phyloP scores from a whole-genome alignment of 345 rosid species.

The Fremontodendron californicum region DNA sequence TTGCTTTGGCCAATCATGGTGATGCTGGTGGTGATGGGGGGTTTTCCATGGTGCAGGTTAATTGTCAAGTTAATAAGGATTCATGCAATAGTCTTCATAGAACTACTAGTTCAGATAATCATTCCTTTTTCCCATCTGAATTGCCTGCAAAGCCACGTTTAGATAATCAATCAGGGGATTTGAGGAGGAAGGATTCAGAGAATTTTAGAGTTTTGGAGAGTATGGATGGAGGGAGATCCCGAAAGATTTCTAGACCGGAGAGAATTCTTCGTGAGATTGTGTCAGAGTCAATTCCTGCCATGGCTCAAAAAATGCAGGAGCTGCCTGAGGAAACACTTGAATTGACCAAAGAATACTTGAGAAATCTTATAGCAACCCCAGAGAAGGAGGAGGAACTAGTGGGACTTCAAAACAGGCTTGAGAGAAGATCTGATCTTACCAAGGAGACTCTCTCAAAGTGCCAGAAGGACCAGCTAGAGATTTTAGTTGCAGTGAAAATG shows the following conservation, averaged over 20 bases:
- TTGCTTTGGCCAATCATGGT: constrained; percentile 47
- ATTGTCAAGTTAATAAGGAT: constrained; percentile 34
- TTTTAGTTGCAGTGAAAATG: constrained; percentile 67
- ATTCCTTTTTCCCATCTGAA: constrained; percentile 91
- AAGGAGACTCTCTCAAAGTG: constrained; percentile 82
- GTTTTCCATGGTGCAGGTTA: constrained; percentile 34
- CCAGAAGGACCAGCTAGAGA: constrained; percentile 69
- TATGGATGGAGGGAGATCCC: constrained; percentile 39
- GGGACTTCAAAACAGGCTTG: constrained; percentile 59
- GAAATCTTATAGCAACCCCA: constrained; percentile 46
- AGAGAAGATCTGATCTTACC: constrained; percentile 78
- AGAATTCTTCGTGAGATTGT: constrained; percentile 67
- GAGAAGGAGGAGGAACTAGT: constrained; percentile 65
- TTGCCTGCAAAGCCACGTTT: constrained; percentile 65
- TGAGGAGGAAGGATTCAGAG: constrained; percentile 50
- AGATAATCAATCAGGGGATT: constrained; percentile 65
- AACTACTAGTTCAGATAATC: constrained; percentile 60
- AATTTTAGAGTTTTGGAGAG: constrained; percentile 54
- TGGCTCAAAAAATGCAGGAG: constrained; percentile 67
- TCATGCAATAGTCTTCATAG: constrained; percentile 44
- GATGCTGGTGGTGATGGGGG: constrained; percentile 33
- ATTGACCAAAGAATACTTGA: constrained; percentile 61
- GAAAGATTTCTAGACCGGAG: constrained; percentile 57
- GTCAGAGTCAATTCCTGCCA: constrained; percentile 54
- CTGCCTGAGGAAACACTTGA: constrained; percentile 71